Evolutionary conservation across 306 rosid genomes (phyloP).

Genomic region (Glycine soja): DNA sequence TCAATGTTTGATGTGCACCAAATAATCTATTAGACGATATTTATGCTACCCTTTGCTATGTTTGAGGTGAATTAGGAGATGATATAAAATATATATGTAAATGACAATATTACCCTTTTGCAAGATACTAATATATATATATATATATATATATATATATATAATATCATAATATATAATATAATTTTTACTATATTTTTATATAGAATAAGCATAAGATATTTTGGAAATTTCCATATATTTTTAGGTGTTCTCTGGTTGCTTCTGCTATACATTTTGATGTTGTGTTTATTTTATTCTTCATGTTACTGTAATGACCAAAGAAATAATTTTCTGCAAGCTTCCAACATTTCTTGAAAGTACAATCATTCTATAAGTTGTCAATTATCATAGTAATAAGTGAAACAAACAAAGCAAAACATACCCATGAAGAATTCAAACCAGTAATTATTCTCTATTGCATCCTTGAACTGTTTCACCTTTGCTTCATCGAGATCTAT

Average conservation of each 20-base stretch:
- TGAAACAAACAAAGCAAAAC: constrained; percentile 48
- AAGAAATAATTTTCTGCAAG: constrained; percentile 17
- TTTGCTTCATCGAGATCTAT: constrained; percentile 71
- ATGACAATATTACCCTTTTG: neutral
- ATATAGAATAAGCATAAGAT: neutral
- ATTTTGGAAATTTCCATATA: neutral
- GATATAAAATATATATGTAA: neutral
- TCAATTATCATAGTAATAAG: neutral
- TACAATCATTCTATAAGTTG: constrained; percentile 21
- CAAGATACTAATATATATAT: neutral
- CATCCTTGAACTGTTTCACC: constrained; percentile 91
- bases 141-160: neutral
- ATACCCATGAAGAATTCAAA: constrained; percentile 96
- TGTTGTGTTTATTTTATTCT: constrained; percentile 7
- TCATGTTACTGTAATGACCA: neutral
- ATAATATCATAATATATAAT: neutral
- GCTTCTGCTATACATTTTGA: constrained; percentile 3
- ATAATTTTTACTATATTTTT: neutral
- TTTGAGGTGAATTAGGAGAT: neutral
- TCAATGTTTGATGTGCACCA: neutral
- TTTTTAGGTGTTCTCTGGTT: constrained; percentile 10
- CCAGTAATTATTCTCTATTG: constrained; percentile 96
- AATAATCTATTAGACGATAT: neutral
- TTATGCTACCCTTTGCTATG: neutral
- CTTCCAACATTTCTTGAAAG: constrained; percentile 42